Evolutionary conservation across 495 filamentous ascomycete species (phyloP), one percentile per base, ranked within the genome.

Genomic region (Podospora didyma): DNA sequence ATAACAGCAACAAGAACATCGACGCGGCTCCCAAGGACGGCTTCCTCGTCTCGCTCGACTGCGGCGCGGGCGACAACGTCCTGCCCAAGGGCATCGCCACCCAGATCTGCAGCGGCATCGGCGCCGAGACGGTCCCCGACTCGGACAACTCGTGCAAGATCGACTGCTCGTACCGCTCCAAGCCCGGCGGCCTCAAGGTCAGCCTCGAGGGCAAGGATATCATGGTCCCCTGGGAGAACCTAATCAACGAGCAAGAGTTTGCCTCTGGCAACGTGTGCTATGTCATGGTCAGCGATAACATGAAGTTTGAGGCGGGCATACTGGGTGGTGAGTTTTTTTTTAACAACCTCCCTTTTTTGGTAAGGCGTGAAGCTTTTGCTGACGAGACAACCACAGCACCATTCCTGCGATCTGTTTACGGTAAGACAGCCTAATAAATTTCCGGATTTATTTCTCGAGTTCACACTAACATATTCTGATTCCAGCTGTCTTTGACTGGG

Each of bases 201-300:
- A 81, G 72, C 1, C 80, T 80, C 47, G 75, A 77, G 0, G 72
- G 70, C 19, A 54, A 56, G 17, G 31, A 72, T 19, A 88, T 90
- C 55, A 69, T 74, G 12, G 81, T 90, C 9, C 68, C 74, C 5
- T 70, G 84, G 54, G 71, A 74, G 62, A 84, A 89, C 61, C 70
- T 89, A 22, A 75, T 88, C 53, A 70, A 86, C 39, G 73, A 67
- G 23, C 44, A 39, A 16, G 23, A 11, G 24, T 17, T 14, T 35
- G 31, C 1, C 14, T 7, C 1, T 14, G 45, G 10, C 46, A 31
- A 31, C 26, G 26, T 23, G 7, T 60, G 58, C 37, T 19, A 14
- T 20, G 26, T 60, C 10, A 24, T 26, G 46, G 26, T 56, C 16
- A 26, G 16, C 14, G 58, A 60, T 17, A 49, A 34, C 19, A 16